These are phyloP conservation scores for Amaranthus cruentus DNA, from an alignment of 148 eudicot species.

Conservation along the genomic window DNA sequence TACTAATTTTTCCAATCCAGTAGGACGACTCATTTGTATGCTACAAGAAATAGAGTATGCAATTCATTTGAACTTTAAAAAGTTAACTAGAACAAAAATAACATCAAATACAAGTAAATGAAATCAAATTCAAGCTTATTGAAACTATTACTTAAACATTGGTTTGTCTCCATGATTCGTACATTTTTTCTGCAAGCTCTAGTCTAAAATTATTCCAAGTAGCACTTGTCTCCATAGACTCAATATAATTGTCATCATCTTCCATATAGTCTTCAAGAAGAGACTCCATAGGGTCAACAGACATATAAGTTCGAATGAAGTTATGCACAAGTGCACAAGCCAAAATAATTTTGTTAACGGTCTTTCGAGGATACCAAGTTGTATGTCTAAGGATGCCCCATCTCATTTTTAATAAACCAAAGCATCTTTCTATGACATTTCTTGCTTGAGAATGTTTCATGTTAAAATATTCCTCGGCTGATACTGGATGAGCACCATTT, in stretches of 20 bases:
- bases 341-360: neutral
- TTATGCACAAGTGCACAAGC: slow-evolving; percentile 2
- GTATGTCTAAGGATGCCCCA: no score
- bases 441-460: slow-evolving; percentile 16
- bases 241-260: neutral
- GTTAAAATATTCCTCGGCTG: neutral
- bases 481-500: no score
- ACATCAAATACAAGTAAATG: no score
- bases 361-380: slow-evolving; percentile 1
- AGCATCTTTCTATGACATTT: slow-evolving; percentile 12
- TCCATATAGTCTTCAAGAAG: neutral
- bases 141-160: neutral
- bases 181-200: slow-evolving; percentile 12
- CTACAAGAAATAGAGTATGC: neutral
- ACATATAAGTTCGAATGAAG: slow-evolving; percentile 7
- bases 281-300: slow-evolving; percentile 9
- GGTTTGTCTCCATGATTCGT: slow-evolving; percentile 1
- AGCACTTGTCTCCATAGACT: slow-evolving; percentile 4
- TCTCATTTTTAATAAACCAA: slow-evolving; percentile 15
- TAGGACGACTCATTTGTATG: neutral
- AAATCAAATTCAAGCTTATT: no score
- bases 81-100: no score
- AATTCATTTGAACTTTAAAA: no score
- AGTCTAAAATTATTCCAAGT: no score
- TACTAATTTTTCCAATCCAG: neutral